Conservation (phyloP, 164 flowering plant species). For the Vitis amurensis region DNA sequence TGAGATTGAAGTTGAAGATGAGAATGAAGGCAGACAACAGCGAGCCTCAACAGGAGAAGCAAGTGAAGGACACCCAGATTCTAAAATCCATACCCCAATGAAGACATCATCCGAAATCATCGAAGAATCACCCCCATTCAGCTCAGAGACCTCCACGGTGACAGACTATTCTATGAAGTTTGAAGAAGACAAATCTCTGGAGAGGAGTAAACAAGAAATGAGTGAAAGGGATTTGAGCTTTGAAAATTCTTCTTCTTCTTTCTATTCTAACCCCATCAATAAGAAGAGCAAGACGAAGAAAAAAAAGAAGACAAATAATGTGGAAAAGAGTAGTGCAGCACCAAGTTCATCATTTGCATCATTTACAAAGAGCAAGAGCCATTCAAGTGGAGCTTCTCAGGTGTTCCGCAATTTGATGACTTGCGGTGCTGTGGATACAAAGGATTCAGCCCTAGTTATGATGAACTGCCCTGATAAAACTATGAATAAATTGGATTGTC, state of each 20-base stretch:
- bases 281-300: slow-evolving; percentile 9
- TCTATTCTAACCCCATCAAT: not conserved
- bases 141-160: slow-evolving; percentile 40
- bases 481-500: slow-evolving; percentile 4
- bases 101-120: slow-evolving; percentile 26
- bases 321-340: not conserved
- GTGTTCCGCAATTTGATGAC: slow-evolving; percentile 42
- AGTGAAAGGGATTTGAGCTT: not conserved
- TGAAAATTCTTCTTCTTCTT: not conserved
- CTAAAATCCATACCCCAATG: slow-evolving; percentile 6
- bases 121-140: slow-evolving; percentile 33
- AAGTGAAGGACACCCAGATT: not conserved
- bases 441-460: slow-evolving; percentile 39
- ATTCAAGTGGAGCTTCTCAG: slow-evolving; percentile 31
- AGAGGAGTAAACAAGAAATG: not conserved
- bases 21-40: not conserved
- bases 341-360: not conserved
- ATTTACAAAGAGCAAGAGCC: slow-evolving; percentile 31
- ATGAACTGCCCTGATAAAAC: slow-evolving; percentile 16
- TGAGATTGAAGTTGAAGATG: not conserved
- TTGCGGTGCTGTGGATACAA: slow-evolving; percentile 52
- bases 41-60: not conserved
- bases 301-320: slow-evolving; percentile 6
- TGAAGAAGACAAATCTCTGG: slow-evolving; percentile 9
- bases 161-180: slow-evolving; percentile 37